These are phyloP conservation scores for Ceratocystiopsis brevicomis DNA, from an alignment of 2,329 filamentous ascomycete genomes.

Conservation along the genomic window DNA sequence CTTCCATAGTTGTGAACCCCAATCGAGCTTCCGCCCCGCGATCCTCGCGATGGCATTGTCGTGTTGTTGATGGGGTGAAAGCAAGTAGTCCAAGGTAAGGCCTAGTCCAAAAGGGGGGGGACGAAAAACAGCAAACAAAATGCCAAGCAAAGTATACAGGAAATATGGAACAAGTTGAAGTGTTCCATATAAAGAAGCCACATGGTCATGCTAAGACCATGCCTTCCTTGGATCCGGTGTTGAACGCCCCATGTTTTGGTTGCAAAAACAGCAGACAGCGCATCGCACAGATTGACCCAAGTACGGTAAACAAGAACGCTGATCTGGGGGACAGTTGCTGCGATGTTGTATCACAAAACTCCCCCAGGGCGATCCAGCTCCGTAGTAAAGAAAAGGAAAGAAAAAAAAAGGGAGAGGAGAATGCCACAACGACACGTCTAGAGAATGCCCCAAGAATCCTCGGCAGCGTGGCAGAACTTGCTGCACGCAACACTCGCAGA, in stretches of 20 bases:
- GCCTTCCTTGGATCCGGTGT: constrained; percentile 44
- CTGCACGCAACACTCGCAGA: constrained; percentile 96
- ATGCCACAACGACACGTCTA: constrained; percentile 22
- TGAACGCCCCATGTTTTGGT: constrained; percentile 70
- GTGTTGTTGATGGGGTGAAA: too few species aligned
- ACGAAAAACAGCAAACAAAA: constrained; percentile 8
- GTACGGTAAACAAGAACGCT: constrained; percentile 21
- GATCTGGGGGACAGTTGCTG: constrained; percentile 23
- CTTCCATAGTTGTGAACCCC: too few species aligned
- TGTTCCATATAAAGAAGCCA: constrained; percentile 33
- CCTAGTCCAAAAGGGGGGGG: too few species aligned
- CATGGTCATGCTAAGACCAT: constrained; percentile 26
- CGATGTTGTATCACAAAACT: constrained; percentile 56
- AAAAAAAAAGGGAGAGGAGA: constrained; percentile 1
- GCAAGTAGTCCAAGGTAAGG: too few species aligned
- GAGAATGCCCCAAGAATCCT: constrained; percentile 88
- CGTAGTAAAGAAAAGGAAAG: constrained; percentile 6
- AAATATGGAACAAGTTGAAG: constrained; percentile 45
- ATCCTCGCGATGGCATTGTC: too few species aligned
- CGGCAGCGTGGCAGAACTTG: constrained; percentile 97
- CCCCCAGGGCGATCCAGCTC: constrained; percentile 14
- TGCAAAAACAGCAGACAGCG: constrained; percentile 64
- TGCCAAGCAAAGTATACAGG: constrained; percentile 15
- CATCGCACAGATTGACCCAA: constrained; percentile 48
- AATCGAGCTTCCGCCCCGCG: too few species aligned